Conservation (phyloP, 345 rosid genomes). For the Chamaenerion angustifolium region DNA sequence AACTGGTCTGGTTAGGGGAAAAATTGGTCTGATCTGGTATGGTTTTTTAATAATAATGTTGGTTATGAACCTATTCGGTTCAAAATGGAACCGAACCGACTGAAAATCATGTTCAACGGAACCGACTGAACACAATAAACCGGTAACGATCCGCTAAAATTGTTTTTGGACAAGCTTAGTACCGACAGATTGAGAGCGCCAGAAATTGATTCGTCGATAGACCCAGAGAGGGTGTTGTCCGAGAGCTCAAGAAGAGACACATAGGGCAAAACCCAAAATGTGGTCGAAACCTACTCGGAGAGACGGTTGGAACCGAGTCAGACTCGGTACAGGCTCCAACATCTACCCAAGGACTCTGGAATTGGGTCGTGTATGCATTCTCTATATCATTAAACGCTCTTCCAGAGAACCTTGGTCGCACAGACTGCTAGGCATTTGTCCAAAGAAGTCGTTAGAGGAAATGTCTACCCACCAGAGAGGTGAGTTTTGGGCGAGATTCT, state of each 20-base stretch:
- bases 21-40: no score
- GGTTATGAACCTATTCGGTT: no score
- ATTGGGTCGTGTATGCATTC: slow-evolving; percentile 57
- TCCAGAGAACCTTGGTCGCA: slow-evolving; percentile 59
- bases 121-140: no score
- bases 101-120: no score
- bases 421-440: slow-evolving; percentile 45
- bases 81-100: no score
- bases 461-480: slow-evolving; percentile 73
- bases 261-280: slow-evolving; percentile 83
- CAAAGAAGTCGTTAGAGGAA: slow-evolving; percentile 52
- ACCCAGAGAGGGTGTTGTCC: slow-evolving; percentile 56
- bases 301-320: slow-evolving; percentile 56
- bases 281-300: slow-evolving; percentile 60
- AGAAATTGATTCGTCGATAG: slow-evolving; percentile 40
- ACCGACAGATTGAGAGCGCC: slow-evolving; percentile 53
- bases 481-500: slow-evolving; percentile 55
- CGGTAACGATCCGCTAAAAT: slow-evolving; percentile 58
- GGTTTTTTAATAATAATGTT: no score
- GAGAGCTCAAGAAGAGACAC: slow-evolving; percentile 57
- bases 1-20: no score
- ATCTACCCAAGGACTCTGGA: slow-evolving; percentile 43
- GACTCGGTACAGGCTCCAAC: slow-evolving; percentile 58
- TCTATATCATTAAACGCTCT: slow-evolving; percentile 52
- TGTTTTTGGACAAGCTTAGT: slow-evolving; percentile 47